Percentiles rank a stretch among this genome's conserved stretches.
phyloP scores from a whole-genome alignment of 139 green algal species.

The Micromonas pusilla region DNA sequence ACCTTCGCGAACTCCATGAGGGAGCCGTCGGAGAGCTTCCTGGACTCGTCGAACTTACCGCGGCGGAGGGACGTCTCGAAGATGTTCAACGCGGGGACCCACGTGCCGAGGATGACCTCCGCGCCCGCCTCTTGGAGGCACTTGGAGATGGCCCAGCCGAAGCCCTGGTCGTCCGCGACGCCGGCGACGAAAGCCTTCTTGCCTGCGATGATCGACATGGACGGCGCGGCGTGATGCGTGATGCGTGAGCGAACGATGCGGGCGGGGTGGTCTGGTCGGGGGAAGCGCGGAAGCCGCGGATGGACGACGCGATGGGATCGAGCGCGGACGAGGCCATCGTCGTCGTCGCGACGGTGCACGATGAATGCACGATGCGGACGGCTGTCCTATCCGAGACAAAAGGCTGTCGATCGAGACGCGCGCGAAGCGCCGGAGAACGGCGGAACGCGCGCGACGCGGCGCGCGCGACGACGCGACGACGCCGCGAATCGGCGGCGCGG shows the following conservation, averaged over 20 bases:
- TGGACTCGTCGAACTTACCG: constrained; percentile 93
- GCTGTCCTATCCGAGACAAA: too few species aligned
- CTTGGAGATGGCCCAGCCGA: constrained; percentile 78
- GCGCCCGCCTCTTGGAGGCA: constrained; percentile 84
- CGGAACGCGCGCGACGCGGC: too few species aligned
- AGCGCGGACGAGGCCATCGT: too few species aligned
- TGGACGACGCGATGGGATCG: too few species aligned
- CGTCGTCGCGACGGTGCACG: too few species aligned
- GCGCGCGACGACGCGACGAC: too few species aligned
- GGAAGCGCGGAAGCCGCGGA: too few species aligned
- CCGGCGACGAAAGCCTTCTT: constrained; percentile 98
- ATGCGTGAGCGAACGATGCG: too few species aligned
- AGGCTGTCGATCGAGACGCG: too few species aligned
- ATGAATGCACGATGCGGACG: too few species aligned
- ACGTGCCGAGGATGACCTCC: constrained; percentile 93
- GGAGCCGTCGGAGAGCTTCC: constrained; percentile 80
- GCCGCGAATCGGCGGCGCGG: not conserved
- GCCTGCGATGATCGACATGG: constrained; percentile 48
- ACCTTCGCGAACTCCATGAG: constrained; percentile 88
- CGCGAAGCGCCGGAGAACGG: too few species aligned
- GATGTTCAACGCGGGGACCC: constrained; percentile 94
- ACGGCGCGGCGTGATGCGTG: not conserved
- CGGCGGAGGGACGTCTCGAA: constrained; percentile 80
- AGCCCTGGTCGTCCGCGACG: constrained; percentile 88
- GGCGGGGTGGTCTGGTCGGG: too few species aligned